Base-by-base conservation (phyloP, 768 basidiomycete genomes). In the Boletus rubropictus region DNA sequence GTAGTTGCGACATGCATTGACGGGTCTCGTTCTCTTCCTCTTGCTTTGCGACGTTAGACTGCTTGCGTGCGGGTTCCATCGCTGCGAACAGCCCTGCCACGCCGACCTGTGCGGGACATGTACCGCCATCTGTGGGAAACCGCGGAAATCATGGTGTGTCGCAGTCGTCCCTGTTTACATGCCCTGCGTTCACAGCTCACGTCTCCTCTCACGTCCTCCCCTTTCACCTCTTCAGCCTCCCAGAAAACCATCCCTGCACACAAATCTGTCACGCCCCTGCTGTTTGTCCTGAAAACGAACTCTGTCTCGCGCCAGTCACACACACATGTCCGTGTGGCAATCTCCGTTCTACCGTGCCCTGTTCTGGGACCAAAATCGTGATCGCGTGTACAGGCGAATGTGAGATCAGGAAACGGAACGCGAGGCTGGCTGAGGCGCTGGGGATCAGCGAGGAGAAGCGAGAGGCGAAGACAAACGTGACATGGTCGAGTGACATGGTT, bases 241-340 rank as follows among this genome's bases (percentile, higher is more conserved):
- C 85, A 1, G 72, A 71, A 6, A 72, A 76, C 8, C 92, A 96
- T 53, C 82, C 87, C 0, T 96, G 89, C 60, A 81, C 79, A 1
- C 70, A 72, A 2, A 72, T 80, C 0, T 97, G 95, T 61, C 96
- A 98, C 56, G 93, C 93, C 2, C 96, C 96, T 0, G 76, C 90
- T 0, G 69, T 79, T 9, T 98, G 96, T 63, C 73, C 83, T 6
- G 89, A 96, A 66, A 73, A 78, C 3, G 78, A 84, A 9, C 82
- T 92, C 2, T 99, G 95, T 59, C 75, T 75, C 21, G 65, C 82
- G 0, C 62, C 79, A 9, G 72, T 92, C 44, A 79, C 73, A 3
- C 72, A 94, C 33, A 72, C 77, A 0, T 98, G 95, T 60, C 72
- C 86, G 0, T 98, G 95, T 60, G 89, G 90, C 0, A 78, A 92